Evolutionary conservation across 192 early-diverging fungal genomes (phyloP).

Genomic region (Lunasporangiospora selenospora): DNA sequence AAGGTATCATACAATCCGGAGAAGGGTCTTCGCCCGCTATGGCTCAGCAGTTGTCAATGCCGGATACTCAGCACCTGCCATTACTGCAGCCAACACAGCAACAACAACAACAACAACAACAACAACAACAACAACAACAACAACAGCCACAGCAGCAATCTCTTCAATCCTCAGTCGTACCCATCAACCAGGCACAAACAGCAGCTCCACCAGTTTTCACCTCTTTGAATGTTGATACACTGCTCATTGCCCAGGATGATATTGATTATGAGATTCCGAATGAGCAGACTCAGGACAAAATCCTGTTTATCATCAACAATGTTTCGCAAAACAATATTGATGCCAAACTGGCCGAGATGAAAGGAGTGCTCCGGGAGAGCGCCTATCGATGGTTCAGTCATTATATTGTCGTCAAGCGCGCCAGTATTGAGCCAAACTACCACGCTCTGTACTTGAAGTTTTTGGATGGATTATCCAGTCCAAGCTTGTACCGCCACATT

Average conservation of each 20-base stretch:
- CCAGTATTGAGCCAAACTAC: constrained; percentile 97
- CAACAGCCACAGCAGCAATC: constrained; percentile 21
- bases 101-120: constrained; percentile 10
- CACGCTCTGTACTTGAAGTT: constrained; percentile 91
- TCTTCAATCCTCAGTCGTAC: constrained; percentile 3
- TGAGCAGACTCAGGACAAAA: constrained; percentile 77
- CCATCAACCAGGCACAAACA: constrained; percentile 4
- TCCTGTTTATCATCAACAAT: constrained; percentile 98
- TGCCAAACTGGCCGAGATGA: constrained; percentile 78
- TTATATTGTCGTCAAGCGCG: constrained; percentile 94
- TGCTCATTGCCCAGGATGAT: constrained; percentile 54
- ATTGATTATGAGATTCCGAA: constrained; percentile 50
- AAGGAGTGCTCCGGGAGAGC: constrained; percentile 71
- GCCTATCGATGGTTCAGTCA: constrained; percentile 91
- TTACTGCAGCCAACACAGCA: constrained; percentile 3
- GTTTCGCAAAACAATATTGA: constrained; percentile 86
- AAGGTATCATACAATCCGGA: constrained; percentile 13
- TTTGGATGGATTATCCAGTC: constrained; percentile 76
- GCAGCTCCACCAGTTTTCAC: constrained; percentile 64
- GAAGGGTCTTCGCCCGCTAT: constrained; percentile 38
- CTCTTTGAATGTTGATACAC: constrained; percentile 64
- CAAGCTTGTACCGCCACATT: constrained; percentile 74
- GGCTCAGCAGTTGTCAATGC: constrained; percentile 2
- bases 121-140: background rate
- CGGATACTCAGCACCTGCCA: constrained; percentile 17